A percentile compares a stretch with the other conserved stretches of the same genome.
These are phyloP conservation scores for Rhizopogon vulgaris DNA, from an alignment of 768 basidiomycete species.

Conservation along the genomic window DNA sequence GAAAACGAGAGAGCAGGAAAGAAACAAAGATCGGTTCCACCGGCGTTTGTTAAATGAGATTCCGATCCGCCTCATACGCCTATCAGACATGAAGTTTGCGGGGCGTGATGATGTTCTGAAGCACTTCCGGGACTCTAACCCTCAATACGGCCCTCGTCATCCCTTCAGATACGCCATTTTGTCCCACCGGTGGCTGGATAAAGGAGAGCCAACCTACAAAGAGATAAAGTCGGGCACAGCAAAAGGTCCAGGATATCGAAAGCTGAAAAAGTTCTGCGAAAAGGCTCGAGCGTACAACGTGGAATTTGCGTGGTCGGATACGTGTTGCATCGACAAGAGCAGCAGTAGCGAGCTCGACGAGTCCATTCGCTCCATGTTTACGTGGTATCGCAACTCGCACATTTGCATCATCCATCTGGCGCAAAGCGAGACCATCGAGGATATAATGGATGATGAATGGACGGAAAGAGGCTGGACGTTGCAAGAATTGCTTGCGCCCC, in stretches of 20 bases:
- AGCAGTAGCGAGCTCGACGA: constrained; percentile 10
- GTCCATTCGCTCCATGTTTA: constrained; percentile 10
- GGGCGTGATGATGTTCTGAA: constrained; percentile 13
- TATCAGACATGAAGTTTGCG: constrained; percentile 16
- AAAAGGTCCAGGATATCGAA: not conserved
- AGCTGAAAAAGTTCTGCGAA: not conserved
- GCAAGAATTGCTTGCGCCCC: constrained; percentile 2
- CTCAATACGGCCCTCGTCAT: not conserved
- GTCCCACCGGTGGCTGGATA: constrained; percentile 1
- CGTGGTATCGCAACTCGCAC: constrained; percentile 8
- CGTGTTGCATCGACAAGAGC: constrained; percentile 7
- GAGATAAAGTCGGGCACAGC: not conserved
- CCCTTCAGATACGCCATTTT: constrained; percentile 1
- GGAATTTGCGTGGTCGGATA: constrained; percentile 1
- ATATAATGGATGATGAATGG: not conserved
- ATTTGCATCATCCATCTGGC: constrained; percentile 6
- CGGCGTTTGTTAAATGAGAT: constrained; percentile 19
- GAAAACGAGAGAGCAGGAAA: no score
- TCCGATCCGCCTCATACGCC: constrained; percentile 20
- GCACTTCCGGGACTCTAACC: constrained; percentile 13
- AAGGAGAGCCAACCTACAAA: not conserved
- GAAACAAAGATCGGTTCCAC: constrained; percentile 1
- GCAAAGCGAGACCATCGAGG: no score
- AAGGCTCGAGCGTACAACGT: no score
- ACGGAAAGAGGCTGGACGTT: constrained; percentile 2